Evolutionary conservation across 306 rosid species (phyloP).

Genomic region (Astragalus glycyphyllos): DNA sequence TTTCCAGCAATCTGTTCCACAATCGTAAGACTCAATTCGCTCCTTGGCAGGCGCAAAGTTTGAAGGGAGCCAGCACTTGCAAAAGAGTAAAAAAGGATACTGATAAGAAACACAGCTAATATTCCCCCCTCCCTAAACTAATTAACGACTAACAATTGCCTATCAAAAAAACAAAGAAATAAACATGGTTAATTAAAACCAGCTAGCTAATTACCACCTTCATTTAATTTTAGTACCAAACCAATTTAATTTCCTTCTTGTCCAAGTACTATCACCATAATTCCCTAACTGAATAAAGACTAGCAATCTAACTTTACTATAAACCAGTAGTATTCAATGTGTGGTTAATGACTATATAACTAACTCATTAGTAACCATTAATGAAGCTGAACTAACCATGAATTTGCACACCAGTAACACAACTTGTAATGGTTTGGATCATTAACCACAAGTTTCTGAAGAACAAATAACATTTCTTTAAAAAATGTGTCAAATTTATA

Average conservation of each 20-base stretch:
- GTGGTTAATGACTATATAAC: no score
- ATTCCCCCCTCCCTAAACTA: no score
- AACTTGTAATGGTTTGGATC: no score
- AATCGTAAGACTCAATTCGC: conserved; percentile 63
- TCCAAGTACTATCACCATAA: conserved; percentile 18
- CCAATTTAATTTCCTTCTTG: conserved; percentile 16
- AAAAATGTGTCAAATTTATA: conserved; percentile 11
- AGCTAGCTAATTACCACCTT: conserved; percentile 6
- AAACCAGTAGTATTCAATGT: not conserved
- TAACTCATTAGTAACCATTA: no score
- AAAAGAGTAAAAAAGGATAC: conserved; percentile 51
- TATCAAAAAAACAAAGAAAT: conserved; percentile 33
- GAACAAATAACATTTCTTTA: no score
- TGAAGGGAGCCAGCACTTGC: conserved; percentile 89
- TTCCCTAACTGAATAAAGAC: not conserved
- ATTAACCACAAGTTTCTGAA: not conserved
- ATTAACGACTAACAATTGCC: no score
- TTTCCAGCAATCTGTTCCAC: conserved; percentile 77
- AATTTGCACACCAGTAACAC: no score
- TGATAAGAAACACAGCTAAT: conserved; percentile 25
- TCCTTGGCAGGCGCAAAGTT: conserved; percentile 76
- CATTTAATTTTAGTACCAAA: conserved; percentile 1
- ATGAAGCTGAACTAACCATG: no score
- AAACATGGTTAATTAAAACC: conserved; percentile 23
- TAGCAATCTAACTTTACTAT: conserved; percentile 10